Base-by-base conservation (phyloP, 768 basidiomycete genomes). In the Mycena alexandri region DNA sequence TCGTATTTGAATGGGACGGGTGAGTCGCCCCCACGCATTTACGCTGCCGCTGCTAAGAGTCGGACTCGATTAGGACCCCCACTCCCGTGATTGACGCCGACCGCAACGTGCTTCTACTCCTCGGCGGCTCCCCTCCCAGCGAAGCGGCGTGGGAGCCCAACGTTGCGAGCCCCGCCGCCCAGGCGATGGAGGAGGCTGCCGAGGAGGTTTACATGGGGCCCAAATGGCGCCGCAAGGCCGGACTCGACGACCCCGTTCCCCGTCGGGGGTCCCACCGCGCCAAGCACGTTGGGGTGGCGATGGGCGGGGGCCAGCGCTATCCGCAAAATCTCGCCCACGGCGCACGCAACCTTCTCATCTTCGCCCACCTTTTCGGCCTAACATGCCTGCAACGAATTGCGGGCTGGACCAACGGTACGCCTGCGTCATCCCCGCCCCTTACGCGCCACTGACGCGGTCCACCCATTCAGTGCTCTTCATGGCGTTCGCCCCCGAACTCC, bases 1-100 rank as follows among this genome's bases (percentile, higher is more conserved):
- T 51, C 75, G 74, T 12, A 61, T 63, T 8, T 22, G 29, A 56
- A 5, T 56, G 55, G 55, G 11, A 56, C 4, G 55, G 55, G 55
- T 56, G 19, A 11, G 55, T n/a, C n/a, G n/a, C n/a, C n/a, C n/a
- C n/a, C n/a, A n/a, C n/a, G n/a, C n/a, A n/a, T n/a, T n/a, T n/a
- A n/a, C n/a, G n/a, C 21, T n/a, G n/a, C n/a, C n/a, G 42, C n/a
- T 17, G 24, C n/a, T n/a, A n/a, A n/a, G n/a, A n/a, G 12, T n/a
- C n/a, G n/a, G 12, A 21, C 14, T 7, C 17, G 21, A 14, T 22
- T n/a, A 59, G 29, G 2, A 19, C 22, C 2, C 57, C 57, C 7
- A 42, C 38, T 2, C 57, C 57, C 3, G 16, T 59, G 19, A 25
- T 59, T 19, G 44, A 46, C n/a, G n/a, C n/a, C n/a, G n/a, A n/a